Conservation (phyloP, 495 filamentous ascomycete species). For the Xylaria curta region DNA sequence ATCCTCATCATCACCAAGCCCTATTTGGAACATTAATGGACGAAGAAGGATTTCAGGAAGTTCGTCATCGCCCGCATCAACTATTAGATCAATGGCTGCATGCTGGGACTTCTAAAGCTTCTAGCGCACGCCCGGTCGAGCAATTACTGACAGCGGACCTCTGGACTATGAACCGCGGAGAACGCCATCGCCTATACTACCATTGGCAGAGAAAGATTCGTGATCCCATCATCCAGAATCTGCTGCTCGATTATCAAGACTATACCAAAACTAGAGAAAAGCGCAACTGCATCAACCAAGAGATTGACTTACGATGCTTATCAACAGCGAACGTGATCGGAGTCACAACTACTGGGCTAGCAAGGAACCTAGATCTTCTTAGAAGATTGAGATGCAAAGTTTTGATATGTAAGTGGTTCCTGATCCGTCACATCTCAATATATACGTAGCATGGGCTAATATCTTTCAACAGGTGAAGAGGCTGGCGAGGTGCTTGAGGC, state of each 20-base stretch:
- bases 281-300: constrained; percentile 48
- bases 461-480: constrained; percentile 58
- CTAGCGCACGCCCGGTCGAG: constrained; percentile 23
- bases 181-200: constrained; percentile 41
- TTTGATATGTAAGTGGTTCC: constrained; percentile 56
- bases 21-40: constrained; percentile 41
- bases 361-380: constrained; percentile 67
- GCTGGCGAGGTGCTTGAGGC: constrained; percentile 79
- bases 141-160: constrained; percentile 26
- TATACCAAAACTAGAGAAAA: constrained; percentile 45
- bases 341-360: constrained; percentile 76
- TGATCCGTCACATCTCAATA: neutral
- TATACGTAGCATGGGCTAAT: neutral
- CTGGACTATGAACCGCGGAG: constrained; percentile 37
- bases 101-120: neutral
- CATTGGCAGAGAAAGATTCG: constrained; percentile 57
- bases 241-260: constrained; percentile 38
- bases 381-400: constrained; percentile 68
- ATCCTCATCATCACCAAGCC: constrained; percentile 26
- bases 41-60: constrained; percentile 32
- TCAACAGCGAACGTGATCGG: constrained; percentile 68
- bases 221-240: constrained; percentile 41
- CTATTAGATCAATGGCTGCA: constrained; percentile 33
- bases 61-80: constrained; percentile 24
- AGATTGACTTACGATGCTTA: constrained; percentile 61